phyloP scores from a whole-genome alignment of 2,329 filamentous ascomycete species.

The Fusarium brachygibbosum region DNA sequence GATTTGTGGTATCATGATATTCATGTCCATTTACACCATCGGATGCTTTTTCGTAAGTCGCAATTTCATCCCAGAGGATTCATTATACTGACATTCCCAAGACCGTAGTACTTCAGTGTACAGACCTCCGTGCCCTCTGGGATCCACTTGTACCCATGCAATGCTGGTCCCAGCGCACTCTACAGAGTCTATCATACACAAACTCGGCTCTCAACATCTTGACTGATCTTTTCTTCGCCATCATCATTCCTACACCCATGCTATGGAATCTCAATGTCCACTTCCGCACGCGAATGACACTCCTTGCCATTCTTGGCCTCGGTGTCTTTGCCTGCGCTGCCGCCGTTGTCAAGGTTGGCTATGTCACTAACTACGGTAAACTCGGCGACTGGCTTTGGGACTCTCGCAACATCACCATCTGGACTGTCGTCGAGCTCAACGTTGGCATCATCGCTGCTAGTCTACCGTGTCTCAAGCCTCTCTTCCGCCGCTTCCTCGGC shows the following conservation, averaged over 20 bases:
- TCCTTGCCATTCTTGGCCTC: slow-evolving; percentile 58
- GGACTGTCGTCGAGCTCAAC: slow-evolving; percentile 58
- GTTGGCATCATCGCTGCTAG: slow-evolving; percentile 56
- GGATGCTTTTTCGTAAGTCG: slow-evolving; percentile 55
- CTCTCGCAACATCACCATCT: slow-evolving; percentile 62
- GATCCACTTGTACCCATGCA: slow-evolving; percentile 55
- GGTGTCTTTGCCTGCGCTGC: slow-evolving; percentile 61
- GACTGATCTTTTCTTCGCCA: slow-evolving; percentile 57
- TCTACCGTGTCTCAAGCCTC: slow-evolving; percentile 53
- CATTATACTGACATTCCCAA: slow-evolving; percentile 1
- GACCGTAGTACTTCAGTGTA: slow-evolving; percentile 64
- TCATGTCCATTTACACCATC: slow-evolving; percentile 53
- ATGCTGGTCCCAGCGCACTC: slow-evolving; percentile 58
- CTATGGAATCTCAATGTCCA: slow-evolving; percentile 59
- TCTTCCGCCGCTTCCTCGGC: slow-evolving; percentile 53
- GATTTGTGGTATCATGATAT: slow-evolving; percentile 56
- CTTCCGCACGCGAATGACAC: slow-evolving; percentile 55
- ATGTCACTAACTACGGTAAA: slow-evolving; percentile 56
- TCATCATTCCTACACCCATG: slow-evolving; percentile 56
- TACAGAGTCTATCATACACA: slow-evolving; percentile 60
- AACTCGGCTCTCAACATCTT: slow-evolving; percentile 56
- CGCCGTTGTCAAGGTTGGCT: slow-evolving; percentile 58
- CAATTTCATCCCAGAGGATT: accelerated
- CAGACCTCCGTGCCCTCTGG: slow-evolving; percentile 61
- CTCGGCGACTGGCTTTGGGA: slow-evolving; percentile 61